These are phyloP conservation scores for Camelina laxa DNA, from an alignment of 345 rosid species.

Conservation along the genomic window DNA sequence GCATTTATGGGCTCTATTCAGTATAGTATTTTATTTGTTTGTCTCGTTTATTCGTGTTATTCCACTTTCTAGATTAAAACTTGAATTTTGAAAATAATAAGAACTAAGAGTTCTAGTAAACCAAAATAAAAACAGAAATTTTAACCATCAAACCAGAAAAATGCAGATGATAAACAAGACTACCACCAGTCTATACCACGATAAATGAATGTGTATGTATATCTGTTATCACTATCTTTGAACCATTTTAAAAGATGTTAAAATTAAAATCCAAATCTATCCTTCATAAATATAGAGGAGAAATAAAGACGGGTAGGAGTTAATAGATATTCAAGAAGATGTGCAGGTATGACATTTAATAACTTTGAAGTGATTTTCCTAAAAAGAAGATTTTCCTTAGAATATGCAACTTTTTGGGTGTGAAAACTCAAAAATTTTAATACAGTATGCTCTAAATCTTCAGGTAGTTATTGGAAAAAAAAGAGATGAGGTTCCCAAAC, in stretches of 20 bases:
- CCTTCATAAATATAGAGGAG: not conserved
- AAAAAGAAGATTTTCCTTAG: conserved; percentile 30
- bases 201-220: not conserved
- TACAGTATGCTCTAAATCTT: not conserved
- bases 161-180: not conserved
- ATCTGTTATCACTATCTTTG: not conserved
- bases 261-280: not conserved
- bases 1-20: conserved; percentile 40
- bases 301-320: not conserved
- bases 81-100: not conserved
- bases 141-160: not conserved
- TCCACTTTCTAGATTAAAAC: not conserved
- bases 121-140: not conserved
- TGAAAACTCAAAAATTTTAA: not conserved
- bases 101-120: not conserved
- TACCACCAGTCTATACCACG: too few species aligned
- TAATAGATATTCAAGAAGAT: not conserved
- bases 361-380: not conserved
- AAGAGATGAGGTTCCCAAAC: not conserved
- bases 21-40: not conserved
- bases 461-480: not conserved
- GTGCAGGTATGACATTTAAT: conserved; percentile 1
- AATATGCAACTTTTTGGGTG: conserved; percentile 31
- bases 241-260: not conserved
- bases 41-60: conserved; percentile 1